Conservation (phyloP, 495 filamentous ascomycete species). For the Penicillium odoratum region DNA sequence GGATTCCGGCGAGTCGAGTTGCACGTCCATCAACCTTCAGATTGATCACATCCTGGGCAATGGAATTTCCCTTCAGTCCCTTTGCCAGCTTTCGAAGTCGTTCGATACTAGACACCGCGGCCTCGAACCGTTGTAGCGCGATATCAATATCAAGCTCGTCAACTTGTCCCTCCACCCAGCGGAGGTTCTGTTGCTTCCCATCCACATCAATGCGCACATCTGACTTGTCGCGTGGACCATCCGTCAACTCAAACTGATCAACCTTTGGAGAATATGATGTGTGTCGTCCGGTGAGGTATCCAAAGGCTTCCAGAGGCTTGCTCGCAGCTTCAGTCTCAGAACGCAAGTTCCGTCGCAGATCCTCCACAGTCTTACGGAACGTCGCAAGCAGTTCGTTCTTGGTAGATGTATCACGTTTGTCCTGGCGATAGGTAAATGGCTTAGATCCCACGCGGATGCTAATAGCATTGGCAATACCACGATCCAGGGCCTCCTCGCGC, state of each 20-base stretch:
- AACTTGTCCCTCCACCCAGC: conserved; percentile 92
- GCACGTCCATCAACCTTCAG: conserved; percentile 88
- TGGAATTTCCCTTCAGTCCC: conserved; percentile 75
- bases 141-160: conserved; percentile 97
- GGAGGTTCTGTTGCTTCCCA: conserved; percentile 90
- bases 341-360: conserved; percentile 76
- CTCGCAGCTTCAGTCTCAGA: conserved; percentile 81
- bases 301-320: conserved; percentile 75
- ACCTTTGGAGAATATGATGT: conserved; percentile 30
- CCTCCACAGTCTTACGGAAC: conserved; percentile 89
- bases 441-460: conserved; percentile 87
- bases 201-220: conserved; percentile 91
- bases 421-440: conserved; percentile 87
- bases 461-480: conserved; percentile 79
- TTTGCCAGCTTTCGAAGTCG: conserved; percentile 75
- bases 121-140: conserved; percentile 85
- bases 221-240: conserved; percentile 66
- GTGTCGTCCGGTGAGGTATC: conserved; percentile 58
- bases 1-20: conserved; percentile 67
- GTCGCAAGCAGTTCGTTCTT: conserved; percentile 80
- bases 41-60: conserved; percentile 85
- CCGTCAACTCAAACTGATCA: conserved; percentile 63
- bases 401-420: conserved; percentile 69
- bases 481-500: conserved; percentile 57
- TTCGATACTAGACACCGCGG: conserved; percentile 78